Base-by-base conservation (phyloP, 1,139 yeast genomes). In the Schwanniomyces etchellsii region DNA sequence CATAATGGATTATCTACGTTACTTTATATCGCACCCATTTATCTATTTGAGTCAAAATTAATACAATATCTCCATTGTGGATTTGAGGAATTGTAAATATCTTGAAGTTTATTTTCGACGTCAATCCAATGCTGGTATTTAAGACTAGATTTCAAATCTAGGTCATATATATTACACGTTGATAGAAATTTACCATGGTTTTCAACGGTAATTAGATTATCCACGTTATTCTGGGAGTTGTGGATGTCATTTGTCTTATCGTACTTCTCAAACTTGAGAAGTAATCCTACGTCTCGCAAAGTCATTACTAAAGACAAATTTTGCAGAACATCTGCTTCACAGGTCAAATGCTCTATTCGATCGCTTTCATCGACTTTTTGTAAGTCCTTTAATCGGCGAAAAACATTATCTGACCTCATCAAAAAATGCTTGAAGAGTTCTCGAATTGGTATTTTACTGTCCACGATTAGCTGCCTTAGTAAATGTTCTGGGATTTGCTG, bases 211-310 rank as follows among this genome's bases (percentile, higher is more conserved):
- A 60, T 45, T n/a, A 60, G 36, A 35, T 60, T 60, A 31, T 58
- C 42, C 25, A 58, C 48, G 35, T 61, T 56, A 31, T 60, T 54
- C 33, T 59, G 65, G 10, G 60, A 52, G 32, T 54, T 60, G 37
- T 60, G 69, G 29, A 41, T 36, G 36, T 59, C 47, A 34, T 59
- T 59, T 22, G 32, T 25, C 26, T 37, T 44, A 38, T 61, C 55
- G 32, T 50, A 57, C 37, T 57, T 58, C 38, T 60, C 68, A 41
- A 71, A 54, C 31, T 57, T 60, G 24, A 70, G 44, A 36, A 74
- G 69, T 10, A 75, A 40, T 2, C 80, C 77, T 13, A 72, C 73
- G 45, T 75, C 81, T 37, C 78, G 55, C 33, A 75, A 45, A 0
- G 81, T 70, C 81, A 75, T 75, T 3, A 69, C 64, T 14, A 67